phyloP scores from a whole-genome alignment of 2,329 filamentous ascomycete species.

The Monosporascus sp. region DNA sequence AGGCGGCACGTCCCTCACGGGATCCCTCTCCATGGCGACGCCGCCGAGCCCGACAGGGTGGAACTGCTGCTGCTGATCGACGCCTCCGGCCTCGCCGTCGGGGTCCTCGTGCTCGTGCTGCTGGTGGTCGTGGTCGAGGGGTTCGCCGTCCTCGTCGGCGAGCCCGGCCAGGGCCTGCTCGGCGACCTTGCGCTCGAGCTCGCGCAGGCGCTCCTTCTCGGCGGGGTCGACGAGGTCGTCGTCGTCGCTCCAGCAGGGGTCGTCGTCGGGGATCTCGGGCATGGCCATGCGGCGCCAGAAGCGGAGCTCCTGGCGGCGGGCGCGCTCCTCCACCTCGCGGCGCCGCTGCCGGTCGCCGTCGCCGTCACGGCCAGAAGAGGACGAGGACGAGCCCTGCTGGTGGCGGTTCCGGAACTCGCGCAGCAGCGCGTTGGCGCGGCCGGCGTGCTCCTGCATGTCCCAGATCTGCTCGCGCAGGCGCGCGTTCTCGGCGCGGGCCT shows the following conservation, averaged over 20 bases:
- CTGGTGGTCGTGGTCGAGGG: constrained; percentile 2
- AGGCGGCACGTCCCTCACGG: constrained; percentile 25
- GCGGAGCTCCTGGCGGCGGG: constrained; percentile 52
- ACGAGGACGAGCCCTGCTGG: no score
- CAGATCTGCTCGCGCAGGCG: constrained; percentile 60
- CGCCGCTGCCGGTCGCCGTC: no score
- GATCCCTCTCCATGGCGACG: constrained; percentile 37
- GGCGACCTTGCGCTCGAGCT: constrained; percentile 42
- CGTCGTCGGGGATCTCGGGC: constrained; percentile 54
- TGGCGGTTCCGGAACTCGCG: constrained; percentile 48
- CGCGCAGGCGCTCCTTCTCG: constrained; percentile 52
- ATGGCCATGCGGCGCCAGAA: constrained; percentile 65
- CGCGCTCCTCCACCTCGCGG: constrained; percentile 26
- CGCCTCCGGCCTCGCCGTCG: constrained; percentile 23
- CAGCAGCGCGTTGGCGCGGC: constrained; percentile 51
- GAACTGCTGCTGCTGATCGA: constrained; percentile 1
- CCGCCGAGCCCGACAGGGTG: constrained; percentile 29
- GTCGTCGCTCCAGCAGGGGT: constrained; percentile 57
- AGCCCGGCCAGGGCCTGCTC: constrained; percentile 32
- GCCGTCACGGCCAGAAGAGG: no score
- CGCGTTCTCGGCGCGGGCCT: constrained; percentile 59
- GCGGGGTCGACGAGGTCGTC: constrained; percentile 58
- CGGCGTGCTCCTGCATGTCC: constrained; percentile 59
- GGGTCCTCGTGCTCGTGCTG: constrained; percentile 29
- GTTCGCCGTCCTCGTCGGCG: constrained; percentile 3